These are phyloP conservation scores for Coniochaeta pulveracea DNA, from an alignment of 2,329 filamentous ascomycete species.

Conservation along the genomic window DNA sequence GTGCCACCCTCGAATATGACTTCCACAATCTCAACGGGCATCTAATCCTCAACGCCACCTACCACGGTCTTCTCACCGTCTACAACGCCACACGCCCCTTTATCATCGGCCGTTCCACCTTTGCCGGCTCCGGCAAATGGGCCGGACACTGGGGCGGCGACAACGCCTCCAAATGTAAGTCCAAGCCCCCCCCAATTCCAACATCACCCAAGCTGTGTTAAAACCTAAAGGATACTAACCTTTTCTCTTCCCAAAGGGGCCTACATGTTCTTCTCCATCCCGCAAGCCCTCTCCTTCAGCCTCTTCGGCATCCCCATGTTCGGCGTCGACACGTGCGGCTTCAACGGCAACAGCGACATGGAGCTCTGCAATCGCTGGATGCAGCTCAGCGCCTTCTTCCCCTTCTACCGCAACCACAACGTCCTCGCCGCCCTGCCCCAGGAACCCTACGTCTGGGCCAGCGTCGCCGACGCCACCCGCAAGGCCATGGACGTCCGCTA, in stretches of 20 bases:
- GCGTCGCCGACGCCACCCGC: slow-evolving; percentile 52
- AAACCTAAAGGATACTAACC: too few species aligned
- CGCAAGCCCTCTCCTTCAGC: slow-evolving; percentile 64
- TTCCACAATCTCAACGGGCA: slow-evolving; percentile 70
- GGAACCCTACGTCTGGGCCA: slow-evolving; percentile 61
- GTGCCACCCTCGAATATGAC: slow-evolving; percentile 68
- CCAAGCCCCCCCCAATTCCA: too few species aligned
- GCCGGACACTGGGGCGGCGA: slow-evolving; percentile 79
- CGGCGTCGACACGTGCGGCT: slow-evolving; percentile 59
- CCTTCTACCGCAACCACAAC: slow-evolving; percentile 73
- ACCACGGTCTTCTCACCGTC: slow-evolving; percentile 53
- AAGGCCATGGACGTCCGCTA: slow-evolving; percentile 62
- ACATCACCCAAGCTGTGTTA: too few species aligned
- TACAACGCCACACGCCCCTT: slow-evolving; percentile 64
- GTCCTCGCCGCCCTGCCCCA: slow-evolving; percentile 47
- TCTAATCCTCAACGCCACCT: slow-evolving; percentile 67
- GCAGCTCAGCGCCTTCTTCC: slow-evolving; percentile 53
- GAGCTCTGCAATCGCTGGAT: slow-evolving; percentile 62
- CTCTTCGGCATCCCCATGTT: slow-evolving; percentile 73
- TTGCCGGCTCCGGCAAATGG: slow-evolving; percentile 63
- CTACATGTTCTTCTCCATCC: slow-evolving; percentile 67
- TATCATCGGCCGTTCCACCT: slow-evolving; percentile 72
- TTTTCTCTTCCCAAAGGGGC: too few species aligned
- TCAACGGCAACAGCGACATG: slow-evolving; percentile 53
- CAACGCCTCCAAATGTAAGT: slow-evolving; percentile 58